Conservation (phyloP, 2,329 filamentous ascomycete genomes). For the Aspergillus udagawae region DNA sequence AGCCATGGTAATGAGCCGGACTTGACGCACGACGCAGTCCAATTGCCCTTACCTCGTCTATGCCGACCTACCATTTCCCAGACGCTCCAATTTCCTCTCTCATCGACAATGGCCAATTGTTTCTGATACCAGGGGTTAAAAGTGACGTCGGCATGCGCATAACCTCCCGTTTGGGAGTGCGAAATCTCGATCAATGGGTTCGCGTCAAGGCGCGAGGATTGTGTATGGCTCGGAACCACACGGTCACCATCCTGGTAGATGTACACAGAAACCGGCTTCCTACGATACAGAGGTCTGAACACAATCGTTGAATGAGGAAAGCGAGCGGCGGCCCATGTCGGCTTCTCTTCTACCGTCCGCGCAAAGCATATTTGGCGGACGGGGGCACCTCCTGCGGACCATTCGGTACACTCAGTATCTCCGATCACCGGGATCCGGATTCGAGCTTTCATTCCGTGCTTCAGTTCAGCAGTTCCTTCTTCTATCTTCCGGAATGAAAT, state of each 20-base stretch:
- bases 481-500: conserved; percentile 43
- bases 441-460: conserved; percentile 14
- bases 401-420: conserved; percentile 44
- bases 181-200: conserved; percentile 45
- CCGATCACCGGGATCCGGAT: conserved; percentile 40
- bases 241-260: conserved; percentile 11
- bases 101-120: conserved; percentile 55
- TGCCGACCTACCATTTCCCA: conserved; percentile 39
- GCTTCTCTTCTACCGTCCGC: conserved; percentile 37
- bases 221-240: conserved; percentile 10
- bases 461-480: conserved; percentile 24
- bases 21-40: conserved; percentile 23
- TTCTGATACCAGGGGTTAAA: conserved; percentile 59
- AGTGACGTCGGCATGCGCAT: conserved; percentile 50
- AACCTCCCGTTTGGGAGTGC: conserved; percentile 41
- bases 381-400: conserved; percentile 46
- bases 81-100: conserved; percentile 51
- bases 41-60: conserved; percentile 25
- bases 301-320: conserved; percentile 44
- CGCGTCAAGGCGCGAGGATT: conserved; percentile 43
- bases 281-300: conserved; percentile 43
- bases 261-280: conserved; percentile 21
- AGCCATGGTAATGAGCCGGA: conserved; percentile 29
- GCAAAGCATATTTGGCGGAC: conserved; percentile 55
- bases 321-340: conserved; percentile 50